phyloP scores from a whole-genome alignment of 768 basidiomycete genomes.

The Boletus rubroflammeus region DNA sequence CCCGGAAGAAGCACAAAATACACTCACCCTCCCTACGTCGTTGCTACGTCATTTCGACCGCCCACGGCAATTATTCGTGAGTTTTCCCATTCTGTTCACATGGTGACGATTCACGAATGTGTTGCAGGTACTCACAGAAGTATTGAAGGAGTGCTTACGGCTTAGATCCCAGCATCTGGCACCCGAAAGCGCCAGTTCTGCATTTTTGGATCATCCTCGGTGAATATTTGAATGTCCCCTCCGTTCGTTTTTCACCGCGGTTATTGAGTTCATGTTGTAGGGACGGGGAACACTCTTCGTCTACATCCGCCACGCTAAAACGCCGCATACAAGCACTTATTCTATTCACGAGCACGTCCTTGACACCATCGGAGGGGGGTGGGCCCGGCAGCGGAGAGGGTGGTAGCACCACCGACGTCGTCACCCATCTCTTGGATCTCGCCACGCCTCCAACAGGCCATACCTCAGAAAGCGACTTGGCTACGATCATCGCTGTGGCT shows the following conservation, averaged over 20 bases:
- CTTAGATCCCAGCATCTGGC: slow-evolving; percentile 44
- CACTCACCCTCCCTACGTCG: slow-evolving; percentile 64
- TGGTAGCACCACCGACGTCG: slow-evolving; percentile 39
- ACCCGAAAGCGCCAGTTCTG: slow-evolving; percentile 35
- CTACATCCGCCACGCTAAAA: slow-evolving; percentile 42
- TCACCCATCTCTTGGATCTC: slow-evolving; percentile 48
- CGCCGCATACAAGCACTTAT: slow-evolving; percentile 69
- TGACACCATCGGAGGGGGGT: slow-evolving; percentile 36
- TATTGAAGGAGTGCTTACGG: slow-evolving; percentile 63
- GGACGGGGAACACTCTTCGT: slow-evolving; percentile 54
- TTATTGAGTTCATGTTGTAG: slow-evolving; percentile 30
- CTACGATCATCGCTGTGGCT: slow-evolving; percentile 45
- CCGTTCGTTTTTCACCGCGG: neutral
- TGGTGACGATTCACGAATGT: neutral
- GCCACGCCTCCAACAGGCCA: slow-evolving; percentile 35
- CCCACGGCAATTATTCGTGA: slow-evolving; percentile 50
- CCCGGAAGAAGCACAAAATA: slow-evolving; percentile 52
- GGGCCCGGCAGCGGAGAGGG: slow-evolving; percentile 4
- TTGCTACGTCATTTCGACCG: slow-evolving; percentile 55
- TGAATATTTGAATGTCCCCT: slow-evolving; percentile 23
- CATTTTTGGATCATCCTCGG: slow-evolving; percentile 58
- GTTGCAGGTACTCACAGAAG: slow-evolving; percentile 55
- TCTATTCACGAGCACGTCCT: slow-evolving; percentile 53
- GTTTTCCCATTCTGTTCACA: slow-evolving; percentile 16
- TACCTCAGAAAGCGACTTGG: slow-evolving; percentile 35